Evolutionary conservation across 306 rosid species (phyloP), one percentile per base, ranked within the genome.

Genomic region (Vigna nakashimae): DNA sequence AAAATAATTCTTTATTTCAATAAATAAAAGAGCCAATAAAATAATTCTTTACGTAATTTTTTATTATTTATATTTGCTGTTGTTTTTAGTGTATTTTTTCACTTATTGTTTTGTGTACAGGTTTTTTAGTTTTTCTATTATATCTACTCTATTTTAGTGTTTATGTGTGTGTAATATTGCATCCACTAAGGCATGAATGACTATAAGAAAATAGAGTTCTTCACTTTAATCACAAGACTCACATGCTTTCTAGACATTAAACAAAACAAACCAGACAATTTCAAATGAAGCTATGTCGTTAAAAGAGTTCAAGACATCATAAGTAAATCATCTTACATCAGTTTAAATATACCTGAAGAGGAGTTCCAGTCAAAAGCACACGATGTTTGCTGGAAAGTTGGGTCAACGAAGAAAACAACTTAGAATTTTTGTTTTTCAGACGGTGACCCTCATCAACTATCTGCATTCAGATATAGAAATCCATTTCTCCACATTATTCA

Each of bases 401-500:
- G 87, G 90, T 90, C 87, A 95, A 55, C 43, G 92, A 88, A 86
- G 97, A 91, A 87, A 92, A 95, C 64, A 95, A 87, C 71, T 92
- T 95, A 63, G 99, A 95, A 82, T 95, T 98, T 84, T 95, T 95
- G 74, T 95, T 95, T 69, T 95, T 95, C 6, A 95, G 97, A 76
- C 99, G 99, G 79, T 95, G 99, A 42, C 96, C 99, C 90, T 95
- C 99, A 85, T 95, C 98, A 81, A 95, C 92, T 84, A 95, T 92
- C 98, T 95, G 86, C 66, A 56, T 55, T 40, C 12, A 65, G 72
- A 84, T 43, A 71, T 49, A 71, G 32, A 51, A 40, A 65, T 65
- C 82, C 82, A 71, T 55, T 57, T 40, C 46, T 65, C 79, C 80
- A 74, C 67, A 71, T 77, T 76, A 77, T 9, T 51, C 67, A 62